Conservation (phyloP, 805 yeast species). For the Cephaloascus fragrans region DNA sequence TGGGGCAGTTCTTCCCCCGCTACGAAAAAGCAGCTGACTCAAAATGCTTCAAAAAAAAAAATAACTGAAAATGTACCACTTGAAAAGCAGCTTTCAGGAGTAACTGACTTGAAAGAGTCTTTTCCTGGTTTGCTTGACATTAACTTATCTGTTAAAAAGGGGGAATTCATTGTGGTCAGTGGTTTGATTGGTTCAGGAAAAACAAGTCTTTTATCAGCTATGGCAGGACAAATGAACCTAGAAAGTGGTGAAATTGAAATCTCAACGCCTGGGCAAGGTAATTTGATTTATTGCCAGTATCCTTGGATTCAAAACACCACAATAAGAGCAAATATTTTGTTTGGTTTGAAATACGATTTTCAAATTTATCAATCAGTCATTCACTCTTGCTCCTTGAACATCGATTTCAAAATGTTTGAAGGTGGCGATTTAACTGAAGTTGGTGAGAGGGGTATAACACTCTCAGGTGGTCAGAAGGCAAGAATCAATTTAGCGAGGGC, state of each 20-base stretch:
- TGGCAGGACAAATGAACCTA: conserved; percentile 25
- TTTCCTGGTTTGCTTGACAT: conserved; percentile 20
- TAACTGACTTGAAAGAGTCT: too few species aligned
- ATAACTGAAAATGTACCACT: conserved; percentile 1
- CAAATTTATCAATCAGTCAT: conserved; percentile 15
- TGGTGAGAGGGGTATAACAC: conserved; percentile 26
- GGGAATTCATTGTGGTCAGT: conserved; percentile 25
- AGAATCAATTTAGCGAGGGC: conserved; percentile 25
- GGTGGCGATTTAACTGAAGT: conserved; percentile 26
- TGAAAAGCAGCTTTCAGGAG: not conserved
- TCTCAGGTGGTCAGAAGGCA: conserved; percentile 28
- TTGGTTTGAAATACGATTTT: conserved; percentile 16
- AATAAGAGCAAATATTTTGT: conserved; percentile 20
- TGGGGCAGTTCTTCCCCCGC: conserved; percentile 14
- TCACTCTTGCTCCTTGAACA: conserved; percentile 19
- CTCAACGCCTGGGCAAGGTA: conserved; percentile 12
- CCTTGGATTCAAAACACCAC: conserved; percentile 28
- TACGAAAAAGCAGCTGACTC: conserved; percentile 3
- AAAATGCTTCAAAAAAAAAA: conserved; percentile 2
- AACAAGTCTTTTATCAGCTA: conserved; percentile 23
- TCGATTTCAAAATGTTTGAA: conserved; percentile 20
- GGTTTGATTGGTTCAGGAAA: conserved; percentile 27
- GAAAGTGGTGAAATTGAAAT: conserved; percentile 14
- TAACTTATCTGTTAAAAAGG: conserved; percentile 15
- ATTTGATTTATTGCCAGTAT: conserved; percentile 18